Evolutionary conservation across 1,284 basidiomycete species (phyloP).

Genomic region (Trametes hirsuta): DNA sequence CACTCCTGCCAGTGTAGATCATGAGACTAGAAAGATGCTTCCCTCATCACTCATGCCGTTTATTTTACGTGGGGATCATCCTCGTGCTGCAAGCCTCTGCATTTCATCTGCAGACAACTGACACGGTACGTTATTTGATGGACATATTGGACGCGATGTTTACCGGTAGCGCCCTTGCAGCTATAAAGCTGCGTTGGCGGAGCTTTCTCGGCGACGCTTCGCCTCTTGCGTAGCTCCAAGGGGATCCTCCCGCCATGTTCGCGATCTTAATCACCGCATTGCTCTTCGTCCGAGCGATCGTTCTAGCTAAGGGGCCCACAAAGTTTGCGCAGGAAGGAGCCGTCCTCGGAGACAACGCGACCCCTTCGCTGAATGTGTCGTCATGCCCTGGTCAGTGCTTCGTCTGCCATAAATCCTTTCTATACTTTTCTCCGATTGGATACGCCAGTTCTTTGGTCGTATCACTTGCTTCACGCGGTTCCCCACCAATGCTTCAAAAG

Average conservation of each 20-base stretch:
- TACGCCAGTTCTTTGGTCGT: neutral
- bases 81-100: no score
- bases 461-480: neutral
- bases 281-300: constrained; percentile 12
- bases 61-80: neutral
- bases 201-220: constrained; percentile 20
- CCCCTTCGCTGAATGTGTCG: constrained; percentile 23
- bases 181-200: constrained; percentile 21
- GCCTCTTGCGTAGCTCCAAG: constrained; percentile 7
- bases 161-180: neutral
- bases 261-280: constrained; percentile 13
- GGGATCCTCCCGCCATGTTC: constrained; percentile 9
- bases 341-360: constrained; percentile 2
- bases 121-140: no score
- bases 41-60: neutral
- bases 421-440: constrained; percentile 10
- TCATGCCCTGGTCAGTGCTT: constrained; percentile 24
- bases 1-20: constrained; percentile 1
- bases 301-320: constrained; percentile 15
- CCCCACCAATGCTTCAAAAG: neutral
- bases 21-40: neutral
- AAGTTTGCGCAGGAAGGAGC: constrained; percentile 10
- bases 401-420: neutral
- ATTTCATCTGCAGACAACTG: neutral
- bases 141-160: no score